Percentiles rank a stretch among this genome's conserved stretches.
phyloP scores from a whole-genome alignment of 495 filamentous ascomycete species.

The Penicillium cinerascens region DNA sequence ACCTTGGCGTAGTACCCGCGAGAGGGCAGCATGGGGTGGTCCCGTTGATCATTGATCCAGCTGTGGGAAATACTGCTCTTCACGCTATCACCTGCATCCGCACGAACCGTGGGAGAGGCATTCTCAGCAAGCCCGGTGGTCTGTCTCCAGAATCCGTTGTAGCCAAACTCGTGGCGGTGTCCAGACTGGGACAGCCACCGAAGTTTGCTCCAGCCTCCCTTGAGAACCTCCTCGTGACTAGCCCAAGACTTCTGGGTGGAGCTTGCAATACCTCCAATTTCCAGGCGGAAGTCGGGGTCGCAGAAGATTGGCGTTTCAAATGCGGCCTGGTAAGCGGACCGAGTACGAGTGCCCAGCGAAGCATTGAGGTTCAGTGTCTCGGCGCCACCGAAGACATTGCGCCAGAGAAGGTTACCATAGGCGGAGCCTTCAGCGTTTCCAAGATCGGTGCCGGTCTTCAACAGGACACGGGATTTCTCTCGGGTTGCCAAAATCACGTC shows the following conservation, averaged over 20 bases:
- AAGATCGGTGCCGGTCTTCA: slow-evolving; percentile 90
- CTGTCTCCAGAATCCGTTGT: slow-evolving; percentile 82
- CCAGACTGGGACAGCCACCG: slow-evolving; percentile 61
- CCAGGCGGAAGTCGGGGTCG: slow-evolving; percentile 73
- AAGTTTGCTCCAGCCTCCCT: slow-evolving; percentile 71
- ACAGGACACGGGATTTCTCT: slow-evolving; percentile 73
- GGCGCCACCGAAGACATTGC: slow-evolving; percentile 93
- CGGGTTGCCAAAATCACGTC: slow-evolving; percentile 70
- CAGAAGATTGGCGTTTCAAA: slow-evolving; percentile 77
- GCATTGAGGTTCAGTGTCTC: slow-evolving; percentile 84
- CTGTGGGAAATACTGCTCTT: slow-evolving; percentile 83
- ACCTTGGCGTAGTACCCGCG: slow-evolving; percentile 74
- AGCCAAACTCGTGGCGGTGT: slow-evolving; percentile 70
- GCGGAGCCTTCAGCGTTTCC: slow-evolving; percentile 90
- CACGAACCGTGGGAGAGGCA: slow-evolving; percentile 75
- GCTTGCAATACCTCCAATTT: slow-evolving; percentile 73
- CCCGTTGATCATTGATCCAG: slow-evolving; percentile 72
- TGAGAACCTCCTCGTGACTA: slow-evolving; percentile 87
- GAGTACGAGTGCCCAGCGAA: slow-evolving; percentile 80
- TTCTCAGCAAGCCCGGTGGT: slow-evolving; percentile 68
- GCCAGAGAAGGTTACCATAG: slow-evolving; percentile 74
- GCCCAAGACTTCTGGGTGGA: slow-evolving; percentile 85
- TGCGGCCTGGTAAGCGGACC: slow-evolving; percentile 79
- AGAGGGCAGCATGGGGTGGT: slow-evolving; percentile 78
- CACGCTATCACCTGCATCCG: slow-evolving; percentile 84